Evolutionary conservation across 2,329 filamentous ascomycete genomes (phyloP).

Genomic region (Colletotrichum chlorophyti): DNA sequence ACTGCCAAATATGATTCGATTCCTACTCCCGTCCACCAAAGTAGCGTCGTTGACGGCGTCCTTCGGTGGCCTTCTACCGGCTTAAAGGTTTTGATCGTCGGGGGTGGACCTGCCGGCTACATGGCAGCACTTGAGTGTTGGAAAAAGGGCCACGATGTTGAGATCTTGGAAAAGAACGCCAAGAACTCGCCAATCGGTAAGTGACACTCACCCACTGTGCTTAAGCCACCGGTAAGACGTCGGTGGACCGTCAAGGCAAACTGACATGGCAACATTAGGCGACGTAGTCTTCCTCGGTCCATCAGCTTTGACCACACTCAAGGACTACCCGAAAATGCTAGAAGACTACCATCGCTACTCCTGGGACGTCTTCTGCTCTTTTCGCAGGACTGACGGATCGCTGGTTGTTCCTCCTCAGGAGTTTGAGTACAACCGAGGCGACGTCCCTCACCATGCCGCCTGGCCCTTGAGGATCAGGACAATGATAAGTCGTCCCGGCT

Average conservation of each 20-base stretch:
- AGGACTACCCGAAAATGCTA: constrained; percentile 5
- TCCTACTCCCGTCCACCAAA: too few relatives aligned
- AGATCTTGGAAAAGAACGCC: neutral
- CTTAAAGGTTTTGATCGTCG: neutral
- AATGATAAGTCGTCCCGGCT: neutral
- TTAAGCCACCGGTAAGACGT: too few relatives aligned
- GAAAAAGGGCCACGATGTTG: constrained; percentile 9
- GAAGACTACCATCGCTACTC: neutral
- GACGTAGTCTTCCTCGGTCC: constrained; percentile 5
- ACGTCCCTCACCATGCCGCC: neutral
- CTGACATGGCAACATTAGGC: neutral
- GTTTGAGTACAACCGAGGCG: neutral
- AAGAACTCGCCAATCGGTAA: constrained; percentile 3
- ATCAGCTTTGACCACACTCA: neutral
- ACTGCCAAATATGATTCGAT: too few relatives aligned
- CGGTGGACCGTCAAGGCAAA: too few relatives aligned
- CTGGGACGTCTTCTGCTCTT: constrained; percentile 4
- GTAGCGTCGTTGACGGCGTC: neutral
- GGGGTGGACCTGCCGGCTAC: neutral
- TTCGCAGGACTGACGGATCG: neutral
- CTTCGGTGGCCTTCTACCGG: neutral
- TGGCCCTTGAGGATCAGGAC: constrained; percentile 8
- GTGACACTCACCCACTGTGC: neutral
- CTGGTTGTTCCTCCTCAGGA: neutral
- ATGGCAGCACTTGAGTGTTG: constrained; percentile 3